phyloP scores from a whole-genome alignment of 2,329 filamentous ascomycete species.

The Microdochium nivale region DNA sequence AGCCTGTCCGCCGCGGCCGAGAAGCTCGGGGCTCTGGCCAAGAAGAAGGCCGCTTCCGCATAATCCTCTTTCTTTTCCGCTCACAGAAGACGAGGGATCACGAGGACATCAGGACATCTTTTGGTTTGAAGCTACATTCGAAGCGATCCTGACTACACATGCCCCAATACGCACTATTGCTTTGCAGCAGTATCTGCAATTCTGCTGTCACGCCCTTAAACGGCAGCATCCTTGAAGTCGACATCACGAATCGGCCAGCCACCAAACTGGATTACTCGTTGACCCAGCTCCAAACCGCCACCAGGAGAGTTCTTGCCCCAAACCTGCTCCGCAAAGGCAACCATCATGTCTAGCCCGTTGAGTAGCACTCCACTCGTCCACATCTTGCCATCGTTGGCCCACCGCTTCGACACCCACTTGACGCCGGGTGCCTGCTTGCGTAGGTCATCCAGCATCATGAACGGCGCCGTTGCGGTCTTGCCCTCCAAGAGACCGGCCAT shows the following conservation, averaged over 20 bases:
- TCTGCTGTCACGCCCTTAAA: background rate
- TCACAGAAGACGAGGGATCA: too few relatives aligned
- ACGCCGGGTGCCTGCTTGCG: constrained; percentile 16
- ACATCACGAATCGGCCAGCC: constrained; percentile 19
- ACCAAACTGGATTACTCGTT: constrained; percentile 9
- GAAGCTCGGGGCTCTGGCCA: constrained; percentile 4
- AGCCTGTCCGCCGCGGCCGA: constrained; percentile 2
- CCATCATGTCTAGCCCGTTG: constrained; percentile 25
- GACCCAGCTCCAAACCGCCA: constrained; percentile 7
- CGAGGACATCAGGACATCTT: too few relatives aligned
- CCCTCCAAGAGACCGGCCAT: constrained; percentile 25
- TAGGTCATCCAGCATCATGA: constrained; percentile 15
- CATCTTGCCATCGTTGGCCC: constrained; percentile 24
- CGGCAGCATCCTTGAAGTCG: constrained; percentile 20
- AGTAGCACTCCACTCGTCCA: constrained; percentile 25
- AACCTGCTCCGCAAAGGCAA: constrained; percentile 15
- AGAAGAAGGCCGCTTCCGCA: constrained; percentile 1
- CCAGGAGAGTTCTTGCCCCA: constrained; percentile 16
- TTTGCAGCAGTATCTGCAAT: background rate
- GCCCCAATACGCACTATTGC: too few relatives aligned
- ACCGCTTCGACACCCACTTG: constrained; percentile 29
- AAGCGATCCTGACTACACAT: too few relatives aligned
- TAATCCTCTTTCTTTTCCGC: background rate
- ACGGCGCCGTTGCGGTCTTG: constrained; percentile 28
- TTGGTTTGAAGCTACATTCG: too few relatives aligned